phyloP scores from a whole-genome alignment of 2,329 filamentous ascomycete species.

The Phyllosticta citribraziliensis region DNA sequence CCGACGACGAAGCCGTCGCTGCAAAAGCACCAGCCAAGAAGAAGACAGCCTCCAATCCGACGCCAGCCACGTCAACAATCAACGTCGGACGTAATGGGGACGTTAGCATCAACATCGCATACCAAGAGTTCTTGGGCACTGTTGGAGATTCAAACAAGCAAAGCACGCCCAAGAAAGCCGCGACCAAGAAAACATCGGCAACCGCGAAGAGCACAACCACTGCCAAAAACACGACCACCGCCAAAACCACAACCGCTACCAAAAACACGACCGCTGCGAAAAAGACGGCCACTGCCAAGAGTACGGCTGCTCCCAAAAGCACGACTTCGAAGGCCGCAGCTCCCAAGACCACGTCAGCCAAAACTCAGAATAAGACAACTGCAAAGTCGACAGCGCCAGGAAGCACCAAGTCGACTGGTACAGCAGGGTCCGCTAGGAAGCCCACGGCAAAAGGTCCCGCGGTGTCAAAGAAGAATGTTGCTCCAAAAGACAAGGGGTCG shows the following conservation, averaged over 20 bases:
- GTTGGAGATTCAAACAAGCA: background rate
- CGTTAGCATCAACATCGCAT: background rate
- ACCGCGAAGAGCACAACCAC: background rate
- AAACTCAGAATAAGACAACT: background rate
- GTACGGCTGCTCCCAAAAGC: background rate
- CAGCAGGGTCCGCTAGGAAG: background rate
- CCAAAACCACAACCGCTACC: background rate
- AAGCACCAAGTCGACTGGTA: no score
- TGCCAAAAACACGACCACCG: background rate
- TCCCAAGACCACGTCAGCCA: background rate
- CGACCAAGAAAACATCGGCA: background rate
- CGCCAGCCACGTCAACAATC: constrained; percentile 13
- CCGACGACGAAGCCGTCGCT: background rate
- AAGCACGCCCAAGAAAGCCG: background rate
- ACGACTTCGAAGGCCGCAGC: background rate
- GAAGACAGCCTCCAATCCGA: constrained; percentile 1
- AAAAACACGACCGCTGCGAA: background rate
- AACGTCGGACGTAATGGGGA: background rate
- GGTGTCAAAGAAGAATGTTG: background rate
- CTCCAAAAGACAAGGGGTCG: background rate
- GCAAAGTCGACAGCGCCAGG: background rate
- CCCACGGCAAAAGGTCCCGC: background rate
- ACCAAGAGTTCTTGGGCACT: background rate
- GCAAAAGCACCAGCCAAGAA: background rate
- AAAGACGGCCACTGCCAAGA: background rate